phyloP scores from a whole-genome alignment of 345 rosid genomes.

The Physaria fendleri region DNA sequence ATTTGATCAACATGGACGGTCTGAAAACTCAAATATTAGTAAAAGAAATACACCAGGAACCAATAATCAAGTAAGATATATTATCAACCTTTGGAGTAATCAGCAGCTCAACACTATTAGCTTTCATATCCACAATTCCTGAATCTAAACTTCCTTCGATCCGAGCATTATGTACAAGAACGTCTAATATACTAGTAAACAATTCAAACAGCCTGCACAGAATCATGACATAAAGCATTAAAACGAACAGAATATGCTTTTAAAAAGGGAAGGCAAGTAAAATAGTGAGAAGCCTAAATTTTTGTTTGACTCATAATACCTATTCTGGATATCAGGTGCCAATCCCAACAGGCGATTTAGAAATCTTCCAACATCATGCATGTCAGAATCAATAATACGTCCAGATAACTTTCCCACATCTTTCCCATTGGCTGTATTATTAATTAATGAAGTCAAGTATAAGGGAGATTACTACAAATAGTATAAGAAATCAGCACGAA shows the following conservation, averaged over 20 bases:
- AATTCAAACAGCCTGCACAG: conserved; percentile 80
- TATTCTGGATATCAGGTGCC: conserved; percentile 95
- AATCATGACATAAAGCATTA: conserved; percentile 12
- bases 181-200: conserved; percentile 80
- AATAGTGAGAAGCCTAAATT: not conserved
- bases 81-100: conserved; percentile 79
- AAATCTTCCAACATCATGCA: conserved; percentile 97
- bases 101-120: conserved; percentile 67
- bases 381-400: conserved; percentile 95
- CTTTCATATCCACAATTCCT: conserved; percentile 95
- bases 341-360: conserved; percentile 90
- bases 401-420: conserved; percentile 77
- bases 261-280: not conserved
- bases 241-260: conserved; percentile 7
- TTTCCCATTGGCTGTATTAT: conserved; percentile 70
- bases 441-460: conserved; percentile 6
- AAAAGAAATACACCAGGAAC: conserved; percentile 8
- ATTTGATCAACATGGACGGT: conserved; percentile 91
- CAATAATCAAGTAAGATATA: conserved; percentile 18
- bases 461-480: not conserved
- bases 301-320: conserved; percentile 33
- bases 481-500: not conserved
- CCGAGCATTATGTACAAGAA: conserved; percentile 88
- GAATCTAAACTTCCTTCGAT: conserved; percentile 93
- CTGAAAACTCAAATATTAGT: conserved; percentile 38